Evolutionary conservation across 441 rosid genomes (phyloP).

Genomic region (Rhodomyrtus psidioides): DNA sequence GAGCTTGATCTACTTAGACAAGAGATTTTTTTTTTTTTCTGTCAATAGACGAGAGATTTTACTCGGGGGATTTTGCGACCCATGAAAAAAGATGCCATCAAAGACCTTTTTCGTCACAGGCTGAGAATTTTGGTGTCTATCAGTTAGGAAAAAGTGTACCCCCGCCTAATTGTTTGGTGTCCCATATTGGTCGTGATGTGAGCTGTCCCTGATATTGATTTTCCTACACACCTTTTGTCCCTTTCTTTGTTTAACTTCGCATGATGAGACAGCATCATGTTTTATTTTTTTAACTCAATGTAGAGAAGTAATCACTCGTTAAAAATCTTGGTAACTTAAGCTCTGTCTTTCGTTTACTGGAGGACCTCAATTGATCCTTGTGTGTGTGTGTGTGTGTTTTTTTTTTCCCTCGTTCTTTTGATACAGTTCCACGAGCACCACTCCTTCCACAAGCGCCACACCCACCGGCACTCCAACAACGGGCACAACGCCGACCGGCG

Average conservation of each 20-base stretch:
- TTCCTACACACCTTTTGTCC: neutral
- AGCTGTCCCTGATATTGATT: neutral
- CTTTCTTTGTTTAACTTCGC: neutral
- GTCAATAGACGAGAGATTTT: neutral
- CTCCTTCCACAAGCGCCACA: neutral
- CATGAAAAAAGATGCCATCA: neutral
- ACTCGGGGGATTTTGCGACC: neutral
- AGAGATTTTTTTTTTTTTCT: neutral
- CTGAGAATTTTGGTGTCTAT: neutral
- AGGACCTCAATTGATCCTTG: neutral
- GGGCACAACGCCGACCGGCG: constrained; percentile 10
- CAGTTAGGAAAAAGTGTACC: neutral
- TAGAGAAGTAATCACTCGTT: neutral
- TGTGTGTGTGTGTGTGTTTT: too few relatives aligned
- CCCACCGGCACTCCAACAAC: constrained; percentile 24
- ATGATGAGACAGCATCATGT: neutral
- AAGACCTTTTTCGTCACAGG: neutral
- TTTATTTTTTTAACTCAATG: neutral
- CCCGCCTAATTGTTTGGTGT: neutral
- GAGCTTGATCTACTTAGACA: neutral
- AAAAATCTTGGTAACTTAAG: neutral
- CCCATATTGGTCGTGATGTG: neutral
- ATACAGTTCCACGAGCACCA: neutral
- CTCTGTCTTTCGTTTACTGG: neutral
- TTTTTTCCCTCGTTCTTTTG: neutral